A percentile compares a stretch with the other conserved stretches of the same genome.
phyloP scores from a whole-genome alignment of 2,329 filamentous ascomycete genomes.

The Monosporascus sp. region DNA sequence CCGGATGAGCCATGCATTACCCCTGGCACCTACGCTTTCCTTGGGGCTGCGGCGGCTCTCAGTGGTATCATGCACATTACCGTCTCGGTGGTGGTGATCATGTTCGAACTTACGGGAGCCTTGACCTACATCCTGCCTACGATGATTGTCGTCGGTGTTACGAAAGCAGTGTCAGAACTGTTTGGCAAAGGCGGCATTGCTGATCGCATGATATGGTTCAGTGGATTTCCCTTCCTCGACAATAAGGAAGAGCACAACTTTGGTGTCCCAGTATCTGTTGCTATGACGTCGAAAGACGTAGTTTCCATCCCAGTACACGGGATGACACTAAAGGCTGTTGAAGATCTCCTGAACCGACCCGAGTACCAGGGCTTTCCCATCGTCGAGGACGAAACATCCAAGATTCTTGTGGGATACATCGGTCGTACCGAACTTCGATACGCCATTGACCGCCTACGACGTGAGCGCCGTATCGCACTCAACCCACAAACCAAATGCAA shows the following conservation, averaged over 20 bases:
- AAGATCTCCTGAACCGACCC: slow-evolving; percentile 69
- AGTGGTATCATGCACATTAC: slow-evolving; percentile 99
- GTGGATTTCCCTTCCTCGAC: slow-evolving; percentile 92
- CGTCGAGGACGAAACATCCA: slow-evolving; percentile 66
- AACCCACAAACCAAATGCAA: slow-evolving; percentile 65
- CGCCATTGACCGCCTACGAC: slow-evolving; percentile 74
- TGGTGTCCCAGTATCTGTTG: slow-evolving; percentile 84
- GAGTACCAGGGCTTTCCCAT: slow-evolving; percentile 92
- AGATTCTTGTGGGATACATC: slow-evolving; percentile 82
- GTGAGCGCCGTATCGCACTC: slow-evolving; percentile 54
- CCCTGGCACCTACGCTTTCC: slow-evolving; percentile 91
- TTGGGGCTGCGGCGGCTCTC: slow-evolving; percentile 85
- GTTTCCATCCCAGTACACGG: slow-evolving; percentile 70
- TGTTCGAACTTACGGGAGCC: slow-evolving; percentile 98
- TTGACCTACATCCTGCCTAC: slow-evolving; percentile 95
- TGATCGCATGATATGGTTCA: slow-evolving; percentile 98
- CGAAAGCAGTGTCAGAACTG: slow-evolving; percentile 84
- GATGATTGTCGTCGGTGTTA: slow-evolving; percentile 98
- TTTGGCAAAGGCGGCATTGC: slow-evolving; percentile 97
- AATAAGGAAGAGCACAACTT: slow-evolving; percentile 98
- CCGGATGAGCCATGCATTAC: slow-evolving; percentile 95
- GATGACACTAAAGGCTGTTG: slow-evolving; percentile 69
- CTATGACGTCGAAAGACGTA: slow-evolving; percentile 72
- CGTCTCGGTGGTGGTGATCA: slow-evolving; percentile 94
- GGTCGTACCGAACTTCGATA: slow-evolving; percentile 88